Conservation (phyloP, 345 rosid species). For the Clarkia xantiana region DNA sequence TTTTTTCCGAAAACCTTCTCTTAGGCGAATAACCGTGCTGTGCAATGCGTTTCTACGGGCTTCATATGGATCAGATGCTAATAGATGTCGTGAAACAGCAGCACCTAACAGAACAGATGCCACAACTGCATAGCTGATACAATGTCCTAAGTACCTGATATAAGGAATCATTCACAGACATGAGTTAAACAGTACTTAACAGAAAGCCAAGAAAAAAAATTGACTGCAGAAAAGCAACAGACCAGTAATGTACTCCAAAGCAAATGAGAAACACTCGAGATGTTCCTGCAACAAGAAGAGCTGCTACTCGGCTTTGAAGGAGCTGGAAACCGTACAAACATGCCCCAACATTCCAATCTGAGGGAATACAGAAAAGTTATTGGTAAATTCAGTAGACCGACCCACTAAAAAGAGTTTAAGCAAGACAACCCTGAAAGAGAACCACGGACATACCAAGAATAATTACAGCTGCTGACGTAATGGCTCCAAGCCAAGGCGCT, state of each 20-base stretch:
- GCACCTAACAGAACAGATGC: constrained; percentile 94
- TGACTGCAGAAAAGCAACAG: constrained; percentile 22
- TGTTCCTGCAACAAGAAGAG: constrained; percentile 85
- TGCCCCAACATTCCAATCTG: constrained; percentile 99
- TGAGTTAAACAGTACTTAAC: constrained; percentile 8
- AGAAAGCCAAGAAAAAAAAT: constrained; percentile 7
- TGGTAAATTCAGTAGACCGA: constrained; percentile 4
- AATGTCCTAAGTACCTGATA: constrained; percentile 94
- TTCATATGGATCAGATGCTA: constrained; percentile 74
- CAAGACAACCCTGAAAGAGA: constrained; percentile 9
- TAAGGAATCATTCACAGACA: constrained; percentile 9
- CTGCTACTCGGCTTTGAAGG: constrained; percentile 74
- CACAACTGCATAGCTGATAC: constrained; percentile 89
- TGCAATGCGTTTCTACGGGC: constrained; percentile 95
- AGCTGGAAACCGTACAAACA: constrained; percentile 94
- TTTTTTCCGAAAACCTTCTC: constrained; percentile 94
- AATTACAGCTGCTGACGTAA: constrained; percentile 87
- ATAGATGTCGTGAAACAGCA: constrained; percentile 87
- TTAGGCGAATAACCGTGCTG: constrained; percentile 86
- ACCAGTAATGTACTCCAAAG: constrained; percentile 99
- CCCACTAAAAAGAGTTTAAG: background rate
- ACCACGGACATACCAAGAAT: constrained; percentile 54
- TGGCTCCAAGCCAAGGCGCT: constrained; percentile 89
- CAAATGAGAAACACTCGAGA: constrained; percentile 90
- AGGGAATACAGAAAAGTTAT: constrained; percentile 15